Conservation (phyloP, 306 rosid genomes). For the Pachyrhizus erosus region DNA sequence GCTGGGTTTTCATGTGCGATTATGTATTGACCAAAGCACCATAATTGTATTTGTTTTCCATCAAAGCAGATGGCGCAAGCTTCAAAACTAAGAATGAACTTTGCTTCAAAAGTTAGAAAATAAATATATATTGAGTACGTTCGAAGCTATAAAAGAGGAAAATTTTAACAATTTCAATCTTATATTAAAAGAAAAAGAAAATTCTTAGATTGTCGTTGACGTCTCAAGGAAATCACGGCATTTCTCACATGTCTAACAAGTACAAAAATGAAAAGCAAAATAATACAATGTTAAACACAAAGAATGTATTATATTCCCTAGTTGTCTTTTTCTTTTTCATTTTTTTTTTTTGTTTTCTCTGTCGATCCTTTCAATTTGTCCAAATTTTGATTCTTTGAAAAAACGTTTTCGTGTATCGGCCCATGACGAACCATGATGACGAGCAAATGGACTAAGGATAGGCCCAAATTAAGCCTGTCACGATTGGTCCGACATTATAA, state of each 20-base stretch:
- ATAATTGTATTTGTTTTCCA: conserved; percentile 37
- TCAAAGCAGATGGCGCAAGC: conserved; percentile 48
- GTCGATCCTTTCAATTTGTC: not conserved
- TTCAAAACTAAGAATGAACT: conserved; percentile 58
- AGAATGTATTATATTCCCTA: not conserved
- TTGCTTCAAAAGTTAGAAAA: conserved; percentile 62
- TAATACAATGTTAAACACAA: not conserved
- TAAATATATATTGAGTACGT: conserved; percentile 48
- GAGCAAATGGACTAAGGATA: too few species aligned
- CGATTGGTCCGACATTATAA: too few species aligned
- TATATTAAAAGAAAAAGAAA: not conserved
- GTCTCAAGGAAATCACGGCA: not conserved
- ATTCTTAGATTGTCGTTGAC: not conserved
- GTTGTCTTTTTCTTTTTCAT: not conserved
- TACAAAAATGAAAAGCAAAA: not conserved
- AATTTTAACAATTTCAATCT: conserved; percentile 15
- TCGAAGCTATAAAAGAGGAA: conserved; percentile 46
- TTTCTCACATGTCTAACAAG: not conserved
- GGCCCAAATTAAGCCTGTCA: too few species aligned
- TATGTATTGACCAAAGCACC: conserved; percentile 33
- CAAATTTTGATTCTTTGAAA: not conserved
- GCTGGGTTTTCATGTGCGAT: conserved; percentile 36
- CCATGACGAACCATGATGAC: too few species aligned
- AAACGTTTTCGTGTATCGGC: too few species aligned
- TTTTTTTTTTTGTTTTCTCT: not conserved